Evolutionary conservation across 306 rosid genomes (phyloP), one percentile per base, ranked within the genome.

Genomic region (Dryas alaskensis): DNA sequence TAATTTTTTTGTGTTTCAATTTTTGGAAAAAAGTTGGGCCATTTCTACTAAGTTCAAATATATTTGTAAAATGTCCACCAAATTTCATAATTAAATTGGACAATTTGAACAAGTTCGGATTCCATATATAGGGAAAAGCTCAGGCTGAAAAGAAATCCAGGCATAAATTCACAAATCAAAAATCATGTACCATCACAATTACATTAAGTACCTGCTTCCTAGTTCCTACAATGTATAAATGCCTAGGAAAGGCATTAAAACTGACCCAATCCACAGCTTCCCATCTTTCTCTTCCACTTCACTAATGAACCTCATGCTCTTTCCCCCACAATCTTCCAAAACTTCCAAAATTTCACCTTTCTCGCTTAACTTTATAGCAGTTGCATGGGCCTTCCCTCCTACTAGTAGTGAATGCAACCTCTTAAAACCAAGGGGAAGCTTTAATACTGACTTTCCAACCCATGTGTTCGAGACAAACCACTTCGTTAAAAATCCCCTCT

Each of bases 231-330:
- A 22, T 59, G 11, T 65, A 64, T 84, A 89, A 60, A 88, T 70
- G 74, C 97, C 99, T 58, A 94, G 14, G 54, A 73, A 92, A 43
- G 98, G 90, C 98, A 84, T 87, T 43, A 94, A 73, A 40, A 89
- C 97, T 5, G 97, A 94, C 65, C 87, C 96, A 47, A 94, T 82
- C 97, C 97, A 91, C 10, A 94, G 86, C 77, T 86, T 83, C 69
- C 97, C 97, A 74, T 91, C 96, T 75, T 53, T 91, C 87, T 92
- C 99, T 79, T 88, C 97, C 73, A 92, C 85, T 84, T 94, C 97
- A 58, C 97, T 91, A 37, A 90, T 78, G 78, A 87, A 88, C 83
- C 77, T 94, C 51, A 91, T 46, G 14, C 83, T 79, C 67, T 79
- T 88, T 51, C 99, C 97, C 54, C 88, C 95, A 76, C 74, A 61